Base-by-base conservation (phyloP, 305 asterid genomes). In the Withania somnifera region DNA sequence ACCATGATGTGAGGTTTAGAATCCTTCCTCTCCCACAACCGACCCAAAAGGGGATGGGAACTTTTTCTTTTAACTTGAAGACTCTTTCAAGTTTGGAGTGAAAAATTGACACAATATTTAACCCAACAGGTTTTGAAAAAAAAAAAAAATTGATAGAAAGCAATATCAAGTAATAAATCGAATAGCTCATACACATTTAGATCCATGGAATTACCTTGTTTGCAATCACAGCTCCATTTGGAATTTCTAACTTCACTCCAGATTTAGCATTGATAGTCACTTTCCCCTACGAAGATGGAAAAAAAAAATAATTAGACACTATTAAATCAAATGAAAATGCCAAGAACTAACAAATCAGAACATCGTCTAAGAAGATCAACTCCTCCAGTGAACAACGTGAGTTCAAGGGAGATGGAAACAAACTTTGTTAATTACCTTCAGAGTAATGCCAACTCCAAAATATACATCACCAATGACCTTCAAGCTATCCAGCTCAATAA, bases 391-490 rank as follows among this genome's bases (percentile, higher is more conserved):
- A 73, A 73, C 42, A n/a, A 26, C 40, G 9, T 26, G 26, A 73
- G 42, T 2, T 73, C 79, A 47, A 73, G 45, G 28, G 30, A 45
- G 22, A 50, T 24, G 45, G 34, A 28, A 57, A 64, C 34, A 30
- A 64, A 7, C n/a, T 79, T 24, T 64, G 32, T 81, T 20, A 26
- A 32, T 42, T 81, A 86, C 88, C 88, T 86, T 86, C 60, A 86
- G 58, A 76, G 83, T 77, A 34, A 86, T 20, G 78, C 77, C 86
- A 54, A 83, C 24, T 80, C 86, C 88, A 76, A 86, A 86, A 79
- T 85, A 83, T 81, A 83, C 86, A 28, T 86, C 86, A 28, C 86
- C 88, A 2, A 54, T n/a, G 82, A 86, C 88, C 86, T 86, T 86
- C 80, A 86, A 77, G 86, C 86, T 80, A 77, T 86, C 88, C 8